These are phyloP conservation scores for Colletotrichum sp. DNA, from an alignment of 2,329 filamentous ascomycete genomes.

Conservation along the genomic window DNA sequence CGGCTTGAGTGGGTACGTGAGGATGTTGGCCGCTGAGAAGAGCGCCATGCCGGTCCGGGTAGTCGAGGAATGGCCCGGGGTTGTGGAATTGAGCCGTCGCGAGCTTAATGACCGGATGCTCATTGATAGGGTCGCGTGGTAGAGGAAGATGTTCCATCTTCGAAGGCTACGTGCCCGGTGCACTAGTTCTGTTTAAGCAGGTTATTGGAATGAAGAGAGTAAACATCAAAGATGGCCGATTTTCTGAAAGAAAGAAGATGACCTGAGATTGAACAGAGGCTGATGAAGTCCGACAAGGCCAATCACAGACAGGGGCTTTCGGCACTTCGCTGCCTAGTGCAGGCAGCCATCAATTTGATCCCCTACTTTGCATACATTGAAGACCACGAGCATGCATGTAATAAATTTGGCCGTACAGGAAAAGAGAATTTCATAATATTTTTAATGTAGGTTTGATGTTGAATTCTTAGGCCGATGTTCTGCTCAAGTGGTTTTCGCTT, in stretches of 20 bases:
- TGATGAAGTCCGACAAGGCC: neutral
- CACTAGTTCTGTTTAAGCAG: neutral
- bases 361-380: neutral
- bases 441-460: neutral
- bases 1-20: conserved; percentile 4
- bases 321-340: neutral
- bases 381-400: neutral
- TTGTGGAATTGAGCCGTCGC: neutral
- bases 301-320: neutral
- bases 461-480: fast-evolving
- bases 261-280: neutral
- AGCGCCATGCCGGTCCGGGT: neutral
- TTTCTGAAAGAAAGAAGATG: neutral
- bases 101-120: neutral
- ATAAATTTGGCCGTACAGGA: fast-evolving
- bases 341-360: neutral
- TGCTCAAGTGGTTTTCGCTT: fast-evolving
- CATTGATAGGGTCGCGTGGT: conserved; percentile 1
- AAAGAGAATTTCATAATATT: fast-evolving
- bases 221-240: neutral
- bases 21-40: neutral
- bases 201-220: neutral
- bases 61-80: neutral
- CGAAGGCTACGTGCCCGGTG: no score
- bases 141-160: conserved; percentile 12